phyloP scores from a whole-genome alignment of 192 early-diverging fungal species.

The Entophlyctis luteolus region DNA sequence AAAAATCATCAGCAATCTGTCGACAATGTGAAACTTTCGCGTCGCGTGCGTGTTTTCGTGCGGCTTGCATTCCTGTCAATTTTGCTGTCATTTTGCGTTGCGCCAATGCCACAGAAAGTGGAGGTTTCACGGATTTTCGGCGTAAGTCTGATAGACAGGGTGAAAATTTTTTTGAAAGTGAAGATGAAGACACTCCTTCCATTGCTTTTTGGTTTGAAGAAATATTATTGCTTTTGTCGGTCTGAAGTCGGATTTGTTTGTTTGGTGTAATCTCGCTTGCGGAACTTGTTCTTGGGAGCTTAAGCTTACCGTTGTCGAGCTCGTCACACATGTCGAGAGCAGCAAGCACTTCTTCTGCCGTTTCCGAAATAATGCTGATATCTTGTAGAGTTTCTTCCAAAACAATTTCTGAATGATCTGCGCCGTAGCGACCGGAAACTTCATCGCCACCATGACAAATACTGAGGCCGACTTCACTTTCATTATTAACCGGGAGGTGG shows the following conservation, averaged over 20 bases:
- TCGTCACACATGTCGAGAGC: constrained; percentile 1
- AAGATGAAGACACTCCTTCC: too few species aligned
- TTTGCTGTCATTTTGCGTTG: constrained; percentile 3
- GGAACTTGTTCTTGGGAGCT: background rate
- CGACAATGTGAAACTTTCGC: background rate
- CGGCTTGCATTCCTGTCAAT: background rate
- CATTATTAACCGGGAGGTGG: too few species aligned
- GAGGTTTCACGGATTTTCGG: background rate
- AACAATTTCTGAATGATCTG: background rate
- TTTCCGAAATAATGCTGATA: background rate
- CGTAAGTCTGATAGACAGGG: background rate
- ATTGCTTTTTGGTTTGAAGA: background rate
- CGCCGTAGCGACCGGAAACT: too few species aligned
- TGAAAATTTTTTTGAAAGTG: background rate
- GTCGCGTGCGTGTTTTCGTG: background rate
- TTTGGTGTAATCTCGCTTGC: background rate
- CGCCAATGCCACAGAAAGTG: background rate
- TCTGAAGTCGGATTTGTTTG: background rate
- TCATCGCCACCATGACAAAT: too few species aligned
- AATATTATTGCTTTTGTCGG: too few species aligned
- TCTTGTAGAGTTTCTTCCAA: constrained; percentile 3
- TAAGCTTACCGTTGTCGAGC: background rate
- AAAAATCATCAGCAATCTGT: background rate
- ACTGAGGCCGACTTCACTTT: too few species aligned
- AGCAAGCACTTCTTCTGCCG: constrained; percentile 10